Evolutionary conservation across 106 monocot species (phyloP).

Genomic region (Dioscorea zingiberensis): DNA sequence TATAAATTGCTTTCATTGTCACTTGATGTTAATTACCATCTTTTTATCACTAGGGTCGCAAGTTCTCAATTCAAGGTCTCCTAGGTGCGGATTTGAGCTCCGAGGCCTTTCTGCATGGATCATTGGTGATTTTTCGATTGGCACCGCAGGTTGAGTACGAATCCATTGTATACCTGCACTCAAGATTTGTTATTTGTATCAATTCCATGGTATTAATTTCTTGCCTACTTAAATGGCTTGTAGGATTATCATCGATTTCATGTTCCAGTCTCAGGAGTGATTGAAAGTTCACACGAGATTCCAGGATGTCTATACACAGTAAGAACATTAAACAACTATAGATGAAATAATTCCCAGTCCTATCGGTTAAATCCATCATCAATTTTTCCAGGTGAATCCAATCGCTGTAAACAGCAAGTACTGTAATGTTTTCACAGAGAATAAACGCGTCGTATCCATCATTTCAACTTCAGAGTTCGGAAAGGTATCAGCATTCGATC

Average conservation of each 20-base stretch:
- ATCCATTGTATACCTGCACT: too few species aligned
- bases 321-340: neutral
- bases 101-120: constrained; percentile 32
- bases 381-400: constrained; percentile 72
- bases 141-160: constrained; percentile 67
- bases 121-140: constrained; percentile 71
- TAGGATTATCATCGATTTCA: constrained; percentile 88
- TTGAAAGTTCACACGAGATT: constrained; percentile 57
- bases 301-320: constrained; percentile 71
- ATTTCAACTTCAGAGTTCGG: constrained; percentile 69
- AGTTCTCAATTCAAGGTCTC: constrained; percentile 72
- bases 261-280: constrained; percentile 66
- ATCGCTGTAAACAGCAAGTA: constrained; percentile 82
- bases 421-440: constrained; percentile 82
- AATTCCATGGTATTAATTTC: neutral
- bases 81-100: constrained; percentile 31
- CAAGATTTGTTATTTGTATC: neutral
- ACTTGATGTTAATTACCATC: neutral
- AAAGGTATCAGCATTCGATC: constrained; percentile 25
- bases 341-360: too few species aligned
- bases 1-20: neutral
- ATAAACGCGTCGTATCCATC: constrained; percentile 64
- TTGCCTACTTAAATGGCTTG: neutral
- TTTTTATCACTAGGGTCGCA: constrained; percentile 46
- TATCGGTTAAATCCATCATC: too few species aligned